These are phyloP conservation scores for Diaporthe velutina DNA, from an alignment of 2,329 filamentous ascomycete species.

Conservation along the genomic window DNA sequence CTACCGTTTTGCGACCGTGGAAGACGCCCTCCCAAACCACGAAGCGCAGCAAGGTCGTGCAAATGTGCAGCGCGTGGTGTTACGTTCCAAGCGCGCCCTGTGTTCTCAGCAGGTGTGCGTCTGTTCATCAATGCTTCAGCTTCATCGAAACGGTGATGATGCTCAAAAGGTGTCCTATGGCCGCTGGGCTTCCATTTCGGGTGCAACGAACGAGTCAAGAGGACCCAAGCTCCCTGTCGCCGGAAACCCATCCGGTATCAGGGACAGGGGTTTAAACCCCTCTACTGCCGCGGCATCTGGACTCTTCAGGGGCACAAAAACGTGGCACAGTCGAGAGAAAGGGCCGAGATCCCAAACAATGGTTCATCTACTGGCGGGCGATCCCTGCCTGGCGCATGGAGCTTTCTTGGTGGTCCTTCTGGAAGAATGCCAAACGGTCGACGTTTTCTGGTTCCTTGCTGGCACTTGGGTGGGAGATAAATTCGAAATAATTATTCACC, in stretches of 20 bases:
- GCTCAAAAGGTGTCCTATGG: slow-evolving; percentile 14
- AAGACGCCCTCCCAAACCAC: not conserved
- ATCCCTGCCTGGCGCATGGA: slow-evolving; percentile 32
- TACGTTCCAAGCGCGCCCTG: slow-evolving; percentile 11
- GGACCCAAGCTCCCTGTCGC: slow-evolving; percentile 30
- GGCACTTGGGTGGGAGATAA: slow-evolving; percentile 24
- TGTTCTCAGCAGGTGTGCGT: slow-evolving; percentile 20
- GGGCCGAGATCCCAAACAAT: slow-evolving; percentile 33
- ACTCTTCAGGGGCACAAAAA: slow-evolving; percentile 24
- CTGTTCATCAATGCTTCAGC: slow-evolving; percentile 31
- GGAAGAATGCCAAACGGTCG: slow-evolving; percentile 32
- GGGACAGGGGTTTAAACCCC: slow-evolving; percentile 24
- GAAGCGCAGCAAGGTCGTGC: not conserved
- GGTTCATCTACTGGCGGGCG: slow-evolving; percentile 26
- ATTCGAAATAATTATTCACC: slow-evolving; percentile 24
- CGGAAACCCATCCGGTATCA: slow-evolving; percentile 36
- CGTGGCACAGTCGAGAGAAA: slow-evolving; percentile 29
- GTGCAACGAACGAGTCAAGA: slow-evolving; percentile 35
- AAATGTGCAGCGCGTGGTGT: not conserved
- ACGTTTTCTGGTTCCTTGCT: slow-evolving; percentile 12
- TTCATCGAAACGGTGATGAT: slow-evolving; percentile 20
- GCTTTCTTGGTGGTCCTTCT: slow-evolving; percentile 24
- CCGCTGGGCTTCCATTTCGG: slow-evolving; percentile 30
- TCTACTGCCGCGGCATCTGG: slow-evolving; percentile 14
- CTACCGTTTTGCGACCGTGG: not conserved